Conservation (phyloP, 2,329 filamentous ascomycete genomes). For the Colletotrichum tanaceti region DNA sequence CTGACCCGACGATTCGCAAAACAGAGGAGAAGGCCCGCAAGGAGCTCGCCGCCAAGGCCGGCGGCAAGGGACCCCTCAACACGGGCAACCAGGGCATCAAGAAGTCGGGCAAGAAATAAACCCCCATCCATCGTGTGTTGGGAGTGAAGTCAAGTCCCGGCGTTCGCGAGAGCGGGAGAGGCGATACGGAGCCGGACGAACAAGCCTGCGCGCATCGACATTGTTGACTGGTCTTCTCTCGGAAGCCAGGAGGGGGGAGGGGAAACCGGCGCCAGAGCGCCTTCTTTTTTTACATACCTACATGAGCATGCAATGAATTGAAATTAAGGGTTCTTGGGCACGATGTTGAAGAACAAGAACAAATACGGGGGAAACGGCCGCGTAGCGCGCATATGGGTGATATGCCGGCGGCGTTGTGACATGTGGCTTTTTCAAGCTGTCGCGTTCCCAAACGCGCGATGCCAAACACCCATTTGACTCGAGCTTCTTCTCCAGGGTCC, state of each 20-base stretch:
- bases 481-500: background rate
- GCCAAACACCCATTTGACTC: background rate
- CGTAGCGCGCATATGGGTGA: conserved; percentile 30
- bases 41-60: conserved; percentile 82
- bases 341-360: background rate
- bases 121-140: too few species aligned
- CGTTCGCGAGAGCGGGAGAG: background rate
- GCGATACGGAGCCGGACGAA: background rate
- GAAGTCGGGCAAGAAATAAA: conserved; percentile 97
- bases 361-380: background rate
- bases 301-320: conserved; percentile 39
- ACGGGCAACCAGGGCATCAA: conserved; percentile 90
- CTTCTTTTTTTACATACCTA: conserved; percentile 37
- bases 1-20: conserved; percentile 21
- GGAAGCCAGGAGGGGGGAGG: conserved; percentile 3
- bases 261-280: conserved; percentile 11
- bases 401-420: conserved; percentile 17
- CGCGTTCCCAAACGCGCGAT: background rate
- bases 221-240: background rate
- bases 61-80: conserved; percentile 90
- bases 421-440: background rate
- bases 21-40: conserved; percentile 88
- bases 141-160: background rate
- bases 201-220: conserved; percentile 3
- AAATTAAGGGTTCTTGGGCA: conserved; percentile 15